Percentiles rank a stretch among this genome's conserved stretches.
Conservation (phyloP, 345 rosid genomes). For the Zanthoxylum bungeanum region DNA sequence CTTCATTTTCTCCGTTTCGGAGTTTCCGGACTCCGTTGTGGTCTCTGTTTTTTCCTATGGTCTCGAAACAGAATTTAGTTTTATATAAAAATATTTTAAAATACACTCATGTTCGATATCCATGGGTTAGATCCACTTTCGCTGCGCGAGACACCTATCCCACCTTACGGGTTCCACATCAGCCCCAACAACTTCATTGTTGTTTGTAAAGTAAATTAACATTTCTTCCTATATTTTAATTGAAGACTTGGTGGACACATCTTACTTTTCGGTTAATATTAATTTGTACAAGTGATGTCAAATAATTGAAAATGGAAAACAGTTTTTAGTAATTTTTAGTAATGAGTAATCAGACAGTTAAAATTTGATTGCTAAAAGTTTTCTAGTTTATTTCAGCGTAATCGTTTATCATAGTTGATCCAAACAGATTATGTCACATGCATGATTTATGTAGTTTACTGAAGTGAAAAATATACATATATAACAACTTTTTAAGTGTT, state of each 20-base stretch:
- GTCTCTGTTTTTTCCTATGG: too few species aligned
- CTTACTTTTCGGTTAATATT: not conserved
- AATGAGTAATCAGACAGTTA: not conserved
- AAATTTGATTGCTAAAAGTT: not conserved
- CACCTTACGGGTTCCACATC: too few species aligned
- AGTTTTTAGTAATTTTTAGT: not conserved
- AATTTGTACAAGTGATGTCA: not conserved
- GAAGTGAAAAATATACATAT: not conserved
- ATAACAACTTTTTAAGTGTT: not conserved
- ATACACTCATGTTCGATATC: too few species aligned
- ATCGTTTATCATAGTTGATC: not conserved
- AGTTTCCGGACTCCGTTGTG: too few species aligned
- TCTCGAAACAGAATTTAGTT: too few species aligned
- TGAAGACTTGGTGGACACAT: not conserved
- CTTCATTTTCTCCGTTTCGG: too few species aligned
- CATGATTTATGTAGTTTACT: not conserved
- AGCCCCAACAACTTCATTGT: slow-evolving; percentile 79
- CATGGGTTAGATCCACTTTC: too few species aligned
- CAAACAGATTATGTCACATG: not conserved
- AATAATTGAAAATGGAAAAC: not conserved
- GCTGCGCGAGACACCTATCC: too few species aligned
- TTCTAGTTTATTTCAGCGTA: not conserved
- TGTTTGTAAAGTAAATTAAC: slow-evolving; percentile 77
- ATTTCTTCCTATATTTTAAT: not conserved
- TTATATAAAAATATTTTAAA: too few species aligned